Evolutionary conservation across 2,329 filamentous ascomycete genomes (phyloP).

Genomic region (Fusarium praegraminearum): DNA sequence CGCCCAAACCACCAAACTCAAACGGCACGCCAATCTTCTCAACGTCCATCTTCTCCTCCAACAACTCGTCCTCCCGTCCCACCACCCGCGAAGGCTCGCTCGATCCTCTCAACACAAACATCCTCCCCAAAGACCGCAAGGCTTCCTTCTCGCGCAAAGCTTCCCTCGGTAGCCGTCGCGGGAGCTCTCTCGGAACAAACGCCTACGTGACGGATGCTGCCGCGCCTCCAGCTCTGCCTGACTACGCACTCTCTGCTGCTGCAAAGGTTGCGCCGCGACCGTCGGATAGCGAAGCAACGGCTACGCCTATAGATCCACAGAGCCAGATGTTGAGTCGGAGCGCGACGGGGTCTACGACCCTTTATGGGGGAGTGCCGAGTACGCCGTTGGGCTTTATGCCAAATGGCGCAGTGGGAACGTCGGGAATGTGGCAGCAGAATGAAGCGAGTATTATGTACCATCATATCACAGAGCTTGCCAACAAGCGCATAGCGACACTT

Average conservation of each 20-base stretch:
- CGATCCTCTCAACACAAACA: constrained; percentile 44
- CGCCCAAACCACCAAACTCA: constrained; percentile 45
- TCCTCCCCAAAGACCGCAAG: constrained; percentile 62
- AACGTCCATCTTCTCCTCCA: constrained; percentile 52
- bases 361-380: constrained; percentile 36
- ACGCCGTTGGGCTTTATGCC: constrained; percentile 28
- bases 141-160: constrained; percentile 66
- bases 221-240: constrained; percentile 65
- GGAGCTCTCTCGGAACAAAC: constrained; percentile 56
- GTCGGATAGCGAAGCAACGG: constrained; percentile 18
- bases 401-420: constrained; percentile 37
- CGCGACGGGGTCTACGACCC: constrained; percentile 52
- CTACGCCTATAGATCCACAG: constrained; percentile 46
- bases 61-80: constrained; percentile 49
- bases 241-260: constrained; percentile 64
- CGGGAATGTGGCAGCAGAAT: constrained; percentile 54
- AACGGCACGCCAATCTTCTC: constrained; percentile 53
- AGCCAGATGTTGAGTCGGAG: constrained; percentile 60
- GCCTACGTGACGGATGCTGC: constrained; percentile 59
- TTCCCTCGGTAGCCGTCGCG: constrained; percentile 62
- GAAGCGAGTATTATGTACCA: constrained; percentile 65
- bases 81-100: constrained; percentile 54
- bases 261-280: constrained; percentile 56
- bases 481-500: constrained; percentile 93
- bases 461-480: constrained; percentile 84